Evolutionary conservation across 495 filamentous ascomycete species (phyloP).

Genomic region (Chaetomium tenue): DNA sequence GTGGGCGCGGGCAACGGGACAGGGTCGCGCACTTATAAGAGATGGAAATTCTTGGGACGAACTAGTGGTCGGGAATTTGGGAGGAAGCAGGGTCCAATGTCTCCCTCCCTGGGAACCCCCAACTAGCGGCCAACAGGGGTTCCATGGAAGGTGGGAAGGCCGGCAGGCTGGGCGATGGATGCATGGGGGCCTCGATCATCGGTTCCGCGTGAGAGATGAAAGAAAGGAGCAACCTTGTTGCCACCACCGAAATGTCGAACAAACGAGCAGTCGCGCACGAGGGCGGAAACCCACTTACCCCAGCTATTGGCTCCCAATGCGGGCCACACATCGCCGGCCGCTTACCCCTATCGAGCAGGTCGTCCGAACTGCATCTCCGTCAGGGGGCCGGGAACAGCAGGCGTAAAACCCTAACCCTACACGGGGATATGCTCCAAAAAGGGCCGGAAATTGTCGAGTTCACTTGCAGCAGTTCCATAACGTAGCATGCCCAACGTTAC

Average conservation of each 20-base stretch:
- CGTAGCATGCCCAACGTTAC: not conserved
- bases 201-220: conserved; percentile 4
- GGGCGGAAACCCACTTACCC: not conserved
- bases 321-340: not conserved
- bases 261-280: conserved; percentile 9
- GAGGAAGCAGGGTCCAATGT: conserved; percentile 7
- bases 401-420: conserved; percentile 14
- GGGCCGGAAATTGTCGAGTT: not conserved
- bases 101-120: not conserved
- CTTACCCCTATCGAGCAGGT: conserved; percentile 13
- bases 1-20: not conserved
- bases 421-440: too few relatives aligned
- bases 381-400: not conserved
- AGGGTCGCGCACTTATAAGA: conserved; percentile 18
- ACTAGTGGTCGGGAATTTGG: not conserved
- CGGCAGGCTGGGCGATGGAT: not conserved
- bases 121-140: not conserved
- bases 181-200: conserved; percentile 1
- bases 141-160: not conserved
- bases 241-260: conserved; percentile 5
- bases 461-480: not conserved
- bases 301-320: conserved; percentile 4
- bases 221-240: conserved; percentile 18
- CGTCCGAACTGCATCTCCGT: conserved; percentile 5
- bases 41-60: not conserved